Evolutionary conservation across 495 filamentous ascomycete genomes (phyloP), one percentile per base, ranked within the genome.

Genomic region (Rusavskia elegans): DNA sequence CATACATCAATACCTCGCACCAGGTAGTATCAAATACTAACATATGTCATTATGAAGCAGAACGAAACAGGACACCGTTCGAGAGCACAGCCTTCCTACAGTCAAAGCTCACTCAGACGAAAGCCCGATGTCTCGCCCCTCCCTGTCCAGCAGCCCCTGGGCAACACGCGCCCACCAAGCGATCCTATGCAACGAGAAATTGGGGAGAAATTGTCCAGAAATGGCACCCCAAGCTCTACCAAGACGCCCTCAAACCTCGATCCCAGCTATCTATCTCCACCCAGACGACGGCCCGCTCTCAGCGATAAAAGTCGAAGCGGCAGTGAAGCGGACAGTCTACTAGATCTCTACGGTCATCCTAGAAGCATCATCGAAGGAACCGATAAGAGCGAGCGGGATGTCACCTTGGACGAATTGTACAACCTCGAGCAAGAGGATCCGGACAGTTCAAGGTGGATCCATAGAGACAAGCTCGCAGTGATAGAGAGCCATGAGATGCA

Each of bases 401-500:
- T 42, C 20, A 17, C 54, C 17, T 35, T 61, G 35, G 57, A 57
- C 14, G 60, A 63, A 6, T 55, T 56, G 21, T 53, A 48, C 23
- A 21, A 49, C 9, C 13, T 35, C 19, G 66, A 67, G 16, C 61
- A 69, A 29, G 77, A 74, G 57, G 75, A 78, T 42, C 68, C 73
- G 29, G 81, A 85, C 38, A 71, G 74, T 56, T 83, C 83, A 45
- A 80, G 83, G 63, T 97, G 92, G 92, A 97, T 98, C 53, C 89
- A 98, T 63, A 76, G 92, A 21, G 92, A 98, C 66, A 98, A 97
- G 67, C 68, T 98, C 45, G 89, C 87, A 32, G 76, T 79, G 62
- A 98, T 98, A 58, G 92, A 98, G 70, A 95, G 75, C 60, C 77
- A 87, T 65, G 92, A 98, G 64, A 71, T 96, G 55, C 86, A 93